A percentile compares a stretch with the other conserved stretches of the same genome.
Conservation (phyloP, 78 protist species). For the Cyanophora paradoxa region DNA sequence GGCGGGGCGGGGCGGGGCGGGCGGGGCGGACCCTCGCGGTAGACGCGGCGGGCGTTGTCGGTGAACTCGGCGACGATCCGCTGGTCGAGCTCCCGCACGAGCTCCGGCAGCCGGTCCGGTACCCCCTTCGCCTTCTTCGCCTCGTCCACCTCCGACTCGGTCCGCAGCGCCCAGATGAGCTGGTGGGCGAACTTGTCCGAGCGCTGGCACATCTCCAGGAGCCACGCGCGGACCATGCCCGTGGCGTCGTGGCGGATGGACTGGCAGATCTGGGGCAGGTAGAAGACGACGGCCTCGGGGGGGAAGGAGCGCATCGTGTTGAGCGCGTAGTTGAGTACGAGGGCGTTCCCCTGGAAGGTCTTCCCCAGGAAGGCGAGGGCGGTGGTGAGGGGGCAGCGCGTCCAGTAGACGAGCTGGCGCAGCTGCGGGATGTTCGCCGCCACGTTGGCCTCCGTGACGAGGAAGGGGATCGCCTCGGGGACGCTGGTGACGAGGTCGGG, state of each 20-base stretch:
- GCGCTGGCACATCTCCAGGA: slow-evolving; percentile 31
- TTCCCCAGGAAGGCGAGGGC: slow-evolving; percentile 44
- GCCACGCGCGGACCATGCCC: slow-evolving; percentile 24
- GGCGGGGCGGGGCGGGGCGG: too few relatives aligned
- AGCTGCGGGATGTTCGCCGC: slow-evolving; percentile 50
- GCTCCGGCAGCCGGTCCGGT: slow-evolving; percentile 17
- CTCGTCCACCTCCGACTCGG: too few relatives aligned
- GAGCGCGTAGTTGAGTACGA: slow-evolving; percentile 59
- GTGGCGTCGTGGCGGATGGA: slow-evolving; percentile 43
- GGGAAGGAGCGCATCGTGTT: slow-evolving; percentile 43
- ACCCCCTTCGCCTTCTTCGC: too few relatives aligned
- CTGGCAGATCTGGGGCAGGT: slow-evolving; percentile 80
- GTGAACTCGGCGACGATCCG: slow-evolving; percentile 28
- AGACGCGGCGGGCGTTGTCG: too few relatives aligned
- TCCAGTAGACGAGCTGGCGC: slow-evolving; percentile 54
- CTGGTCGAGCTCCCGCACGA: too few relatives aligned
- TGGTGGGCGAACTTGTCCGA: slow-evolving; percentile 67
- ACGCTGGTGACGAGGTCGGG: slow-evolving; percentile 34
- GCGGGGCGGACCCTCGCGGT: too few relatives aligned
- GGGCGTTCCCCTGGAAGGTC: slow-evolving; percentile 33
- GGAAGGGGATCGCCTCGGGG: slow-evolving; percentile 57
- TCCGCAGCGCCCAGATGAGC: slow-evolving; percentile 74
- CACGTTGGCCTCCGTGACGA: slow-evolving; percentile 51
- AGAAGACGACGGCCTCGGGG: slow-evolving; percentile 70
- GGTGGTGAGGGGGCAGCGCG: slow-evolving; percentile 45